Percentiles rank a stretch among this genome's conserved stretches.
These are phyloP conservation scores for Globisporangium megalacanthum DNA, from an alignment of 352 stramenopile species.

Conservation along the genomic window DNA sequence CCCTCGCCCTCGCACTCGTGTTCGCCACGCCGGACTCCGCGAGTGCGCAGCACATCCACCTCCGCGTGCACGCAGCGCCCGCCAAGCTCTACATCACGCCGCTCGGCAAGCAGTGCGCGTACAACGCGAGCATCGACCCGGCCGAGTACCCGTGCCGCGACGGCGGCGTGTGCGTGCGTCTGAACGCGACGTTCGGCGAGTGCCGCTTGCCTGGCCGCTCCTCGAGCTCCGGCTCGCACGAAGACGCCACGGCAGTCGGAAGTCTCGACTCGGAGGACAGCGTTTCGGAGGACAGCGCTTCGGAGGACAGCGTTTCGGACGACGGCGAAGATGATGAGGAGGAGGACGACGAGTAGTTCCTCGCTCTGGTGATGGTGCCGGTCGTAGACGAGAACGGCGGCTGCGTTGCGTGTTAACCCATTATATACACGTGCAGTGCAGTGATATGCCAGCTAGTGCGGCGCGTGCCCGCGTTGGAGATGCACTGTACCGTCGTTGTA, in stretches of 20 bases:
- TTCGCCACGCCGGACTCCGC: constrained; percentile 15
- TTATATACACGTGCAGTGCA: too few relatives aligned
- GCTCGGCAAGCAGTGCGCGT: constrained; percentile 51
- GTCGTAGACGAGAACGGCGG: too few relatives aligned
- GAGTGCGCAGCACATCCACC: constrained; percentile 26
- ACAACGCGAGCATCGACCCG: constrained; percentile 47
- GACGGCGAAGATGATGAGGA: constrained; percentile 7
- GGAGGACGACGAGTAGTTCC: background rate
- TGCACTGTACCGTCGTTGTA: too few relatives aligned
- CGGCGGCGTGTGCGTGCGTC: constrained; percentile 34
- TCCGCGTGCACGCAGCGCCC: constrained; percentile 22
- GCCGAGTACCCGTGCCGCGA: constrained; percentile 50
- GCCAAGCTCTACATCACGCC: constrained; percentile 54
- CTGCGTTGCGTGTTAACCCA: too few relatives aligned
- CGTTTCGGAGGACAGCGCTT: constrained; percentile 1
- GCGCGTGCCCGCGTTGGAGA: too few relatives aligned
- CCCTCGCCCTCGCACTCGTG: constrained; percentile 7
- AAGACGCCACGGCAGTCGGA: constrained; percentile 8
- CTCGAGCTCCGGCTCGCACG: constrained; percentile 8
- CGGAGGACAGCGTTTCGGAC: background rate
- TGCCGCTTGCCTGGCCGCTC: constrained; percentile 20
- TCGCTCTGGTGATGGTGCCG: too few relatives aligned
- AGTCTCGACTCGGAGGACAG: constrained; percentile 9
- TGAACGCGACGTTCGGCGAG: constrained; percentile 50
- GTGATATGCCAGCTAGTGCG: too few relatives aligned